phyloP scores from a whole-genome alignment of 345 rosid genomes.

The Melaleuca alternifolia region DNA sequence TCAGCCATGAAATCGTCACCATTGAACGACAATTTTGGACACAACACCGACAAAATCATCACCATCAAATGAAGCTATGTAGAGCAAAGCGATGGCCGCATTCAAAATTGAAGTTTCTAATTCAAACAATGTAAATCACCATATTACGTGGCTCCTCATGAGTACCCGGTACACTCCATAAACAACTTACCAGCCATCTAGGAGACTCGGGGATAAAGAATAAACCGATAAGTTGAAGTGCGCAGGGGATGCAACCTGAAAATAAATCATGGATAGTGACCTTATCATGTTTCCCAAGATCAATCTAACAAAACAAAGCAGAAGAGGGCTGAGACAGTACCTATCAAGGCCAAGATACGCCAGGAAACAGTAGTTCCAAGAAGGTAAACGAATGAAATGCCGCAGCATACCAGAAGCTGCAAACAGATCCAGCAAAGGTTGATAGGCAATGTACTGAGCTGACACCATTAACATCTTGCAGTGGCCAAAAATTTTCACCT shows the following conservation, averaged over 20 bases:
- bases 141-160: neutral
- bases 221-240: conserved; percentile 16
- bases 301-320: neutral
- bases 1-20: neutral
- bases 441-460: neutral
- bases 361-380: conserved; percentile 16
- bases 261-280: neutral
- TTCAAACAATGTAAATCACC: neutral
- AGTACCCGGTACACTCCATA: neutral
- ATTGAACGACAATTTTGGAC: neutral
- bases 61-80: neutral
- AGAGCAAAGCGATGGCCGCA: neutral
- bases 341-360: conserved; percentile 17
- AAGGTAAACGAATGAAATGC: conserved; percentile 9
- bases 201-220: conserved; percentile 43
- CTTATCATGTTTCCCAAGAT: neutral
- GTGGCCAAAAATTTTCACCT: neutral
- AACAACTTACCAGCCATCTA: conserved; percentile 32
- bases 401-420: conserved; percentile 10
- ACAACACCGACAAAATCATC: neutral
- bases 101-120: neutral
- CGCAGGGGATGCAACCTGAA: conserved; percentile 26
- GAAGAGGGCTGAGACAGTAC: neutral
- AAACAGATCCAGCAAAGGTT: neutral
- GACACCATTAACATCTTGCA: neutral